phyloP scores from a whole-genome alignment of 106 monocot genomes.

The Xerophyta viscosa region DNA sequence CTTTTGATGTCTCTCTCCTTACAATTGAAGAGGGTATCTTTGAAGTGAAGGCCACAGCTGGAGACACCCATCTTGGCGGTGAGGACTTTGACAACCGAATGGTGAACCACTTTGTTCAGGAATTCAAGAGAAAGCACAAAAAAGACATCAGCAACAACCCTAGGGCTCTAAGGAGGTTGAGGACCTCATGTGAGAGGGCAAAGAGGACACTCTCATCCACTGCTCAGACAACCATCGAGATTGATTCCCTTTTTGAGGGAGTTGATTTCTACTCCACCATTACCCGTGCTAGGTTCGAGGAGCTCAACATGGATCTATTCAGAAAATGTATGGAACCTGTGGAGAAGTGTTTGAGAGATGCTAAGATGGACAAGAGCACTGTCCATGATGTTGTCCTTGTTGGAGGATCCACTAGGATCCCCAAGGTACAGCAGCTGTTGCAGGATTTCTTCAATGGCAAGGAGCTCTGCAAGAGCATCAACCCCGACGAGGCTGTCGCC shows the following conservation, averaged over 20 bases:
- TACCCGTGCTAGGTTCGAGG: slow-evolving; percentile 35
- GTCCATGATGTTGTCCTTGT: slow-evolving; percentile 28
- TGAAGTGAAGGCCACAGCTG: slow-evolving; percentile 39
- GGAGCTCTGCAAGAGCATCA: slow-evolving; percentile 33
- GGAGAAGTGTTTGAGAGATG: slow-evolving; percentile 26
- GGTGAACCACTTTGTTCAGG: slow-evolving; percentile 22
- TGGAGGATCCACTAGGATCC: slow-evolving; percentile 27
- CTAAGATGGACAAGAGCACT: slow-evolving; percentile 23
- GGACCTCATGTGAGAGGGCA: slow-evolving; percentile 22
- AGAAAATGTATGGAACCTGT: slow-evolving; percentile 32
- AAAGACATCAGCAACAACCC: slow-evolving; percentile 23
- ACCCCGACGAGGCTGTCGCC: slow-evolving; percentile 35
- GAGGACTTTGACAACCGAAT: slow-evolving; percentile 23
- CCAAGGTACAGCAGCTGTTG: slow-evolving; percentile 26
- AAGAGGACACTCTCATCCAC: slow-evolving; percentile 30
- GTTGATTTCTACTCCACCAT: slow-evolving; percentile 32
- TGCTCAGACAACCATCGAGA: slow-evolving; percentile 30
- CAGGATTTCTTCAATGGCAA: slow-evolving; percentile 34
- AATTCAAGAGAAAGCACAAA: slow-evolving; percentile 22
- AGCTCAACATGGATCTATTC: slow-evolving; percentile 40
- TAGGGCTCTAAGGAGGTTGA: slow-evolving; percentile 24
- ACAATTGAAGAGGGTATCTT: slow-evolving; percentile 32
- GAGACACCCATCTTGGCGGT: slow-evolving; percentile 41
- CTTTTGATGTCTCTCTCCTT: slow-evolving; percentile 33
- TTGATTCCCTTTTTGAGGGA: slow-evolving; percentile 31